These are phyloP conservation scores for Trifolium subterraneum DNA, from an alignment of 306 rosid species.

Conservation along the genomic window DNA sequence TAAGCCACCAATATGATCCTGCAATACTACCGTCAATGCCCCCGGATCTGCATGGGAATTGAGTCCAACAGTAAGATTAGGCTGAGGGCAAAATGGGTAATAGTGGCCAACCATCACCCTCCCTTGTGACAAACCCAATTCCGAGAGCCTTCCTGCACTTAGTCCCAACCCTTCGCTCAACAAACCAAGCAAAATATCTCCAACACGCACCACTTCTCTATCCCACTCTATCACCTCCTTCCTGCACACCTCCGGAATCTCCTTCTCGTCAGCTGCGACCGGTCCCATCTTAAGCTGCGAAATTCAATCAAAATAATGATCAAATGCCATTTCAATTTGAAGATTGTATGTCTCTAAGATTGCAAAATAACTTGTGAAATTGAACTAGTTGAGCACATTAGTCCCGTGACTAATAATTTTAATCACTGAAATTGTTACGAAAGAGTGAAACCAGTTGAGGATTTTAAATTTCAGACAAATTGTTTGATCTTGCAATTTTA, in stretches of 20 bases:
- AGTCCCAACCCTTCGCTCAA: constrained; percentile 61
- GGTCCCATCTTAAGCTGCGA: constrained; percentile 55
- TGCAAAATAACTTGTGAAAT: neutral
- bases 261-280: neutral
- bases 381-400: neutral
- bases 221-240: constrained; percentile 56
- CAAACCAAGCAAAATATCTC: constrained; percentile 45
- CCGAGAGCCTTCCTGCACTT: constrained; percentile 29
- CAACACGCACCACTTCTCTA: constrained; percentile 56
- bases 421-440: too few relatives aligned
- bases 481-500: neutral
- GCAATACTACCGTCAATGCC: constrained; percentile 61
- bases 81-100: constrained; percentile 64
- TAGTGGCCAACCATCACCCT: constrained; percentile 52
- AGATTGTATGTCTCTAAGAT: neutral
- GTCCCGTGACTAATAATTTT: neutral
- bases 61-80: constrained; percentile 69
- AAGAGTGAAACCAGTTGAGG: too few relatives aligned
- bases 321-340: neutral
- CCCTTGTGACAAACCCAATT: constrained; percentile 43
- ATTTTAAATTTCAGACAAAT: too few relatives aligned
- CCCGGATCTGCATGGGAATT: constrained; percentile 84
- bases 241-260: constrained; percentile 65
- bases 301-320: neutral
- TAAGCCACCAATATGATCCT: constrained; percentile 85